These are phyloP conservation scores for Colletotrichum musae DNA, from an alignment of 2,329 filamentous ascomycete genomes.

Conservation along the genomic window DNA sequence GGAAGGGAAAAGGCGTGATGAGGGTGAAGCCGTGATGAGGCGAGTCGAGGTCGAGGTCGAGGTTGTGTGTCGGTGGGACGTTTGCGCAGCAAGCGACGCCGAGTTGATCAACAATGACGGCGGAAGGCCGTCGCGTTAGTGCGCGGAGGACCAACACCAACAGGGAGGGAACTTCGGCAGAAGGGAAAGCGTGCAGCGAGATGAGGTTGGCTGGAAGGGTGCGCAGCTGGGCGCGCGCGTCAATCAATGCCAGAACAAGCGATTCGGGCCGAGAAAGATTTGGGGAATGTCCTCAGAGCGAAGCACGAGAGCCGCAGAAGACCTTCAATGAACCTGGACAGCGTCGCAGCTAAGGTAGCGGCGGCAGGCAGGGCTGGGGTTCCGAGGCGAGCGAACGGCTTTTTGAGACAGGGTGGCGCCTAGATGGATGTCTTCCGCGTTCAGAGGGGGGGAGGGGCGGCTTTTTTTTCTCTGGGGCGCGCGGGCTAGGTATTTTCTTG, in stretches of 20 bases:
- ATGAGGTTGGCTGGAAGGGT: conserved; percentile 30
- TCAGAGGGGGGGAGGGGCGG: conserved; percentile 8
- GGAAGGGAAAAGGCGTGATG: conserved; percentile 10
- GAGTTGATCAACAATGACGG: conserved; percentile 8
- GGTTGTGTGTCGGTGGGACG: not conserved
- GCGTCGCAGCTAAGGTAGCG: conserved; percentile 13
- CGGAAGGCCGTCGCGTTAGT: conserved; percentile 25
- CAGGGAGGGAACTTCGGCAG: conserved; percentile 29
- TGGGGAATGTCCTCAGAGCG: conserved; percentile 26
- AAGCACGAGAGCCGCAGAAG: conserved; percentile 28
- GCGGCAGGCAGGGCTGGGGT: conserved; percentile 19
- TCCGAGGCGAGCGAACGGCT: conserved; percentile 33
- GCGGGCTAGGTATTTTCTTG: not conserved
- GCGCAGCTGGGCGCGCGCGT: conserved; percentile 34
- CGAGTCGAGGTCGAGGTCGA: not conserved
- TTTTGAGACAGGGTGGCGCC: conserved; percentile 36
- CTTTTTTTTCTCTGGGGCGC: not conserved
- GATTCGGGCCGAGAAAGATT: conserved; percentile 40
- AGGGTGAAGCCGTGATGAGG: conserved; percentile 22
- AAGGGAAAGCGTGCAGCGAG: conserved; percentile 18
- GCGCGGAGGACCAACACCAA: conserved; percentile 20
- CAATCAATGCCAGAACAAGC: conserved; percentile 36
- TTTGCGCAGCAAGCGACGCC: conserved; percentile 14
- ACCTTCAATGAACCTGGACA: conserved; percentile 6
- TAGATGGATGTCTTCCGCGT: conserved; percentile 28